Evolutionary conservation across 2,329 filamentous ascomycete genomes (phyloP).

Genomic region (Claviceps citrina): DNA sequence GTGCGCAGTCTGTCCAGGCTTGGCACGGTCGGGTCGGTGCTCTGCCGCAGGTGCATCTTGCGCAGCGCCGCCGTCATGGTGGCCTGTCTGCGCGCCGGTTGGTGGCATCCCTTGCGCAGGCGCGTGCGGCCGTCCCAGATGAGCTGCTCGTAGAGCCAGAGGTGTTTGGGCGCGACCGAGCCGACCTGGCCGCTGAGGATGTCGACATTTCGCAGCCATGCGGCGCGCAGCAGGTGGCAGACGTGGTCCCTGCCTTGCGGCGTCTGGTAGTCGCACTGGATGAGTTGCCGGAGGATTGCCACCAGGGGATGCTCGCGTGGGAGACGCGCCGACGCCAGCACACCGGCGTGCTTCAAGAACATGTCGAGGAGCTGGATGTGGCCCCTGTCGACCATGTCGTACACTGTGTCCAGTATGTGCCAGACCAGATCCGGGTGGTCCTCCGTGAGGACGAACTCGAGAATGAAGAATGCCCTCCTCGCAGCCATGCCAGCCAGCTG

Average conservation of each 20-base stretch:
- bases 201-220: constrained; percentile 23
- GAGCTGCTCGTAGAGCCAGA: constrained; percentile 25
- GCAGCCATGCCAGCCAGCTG: constrained; percentile 22
- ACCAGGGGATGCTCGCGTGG: constrained; percentile 20
- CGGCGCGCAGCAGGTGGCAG: constrained; percentile 20
- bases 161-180: constrained; percentile 14
- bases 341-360: constrained; percentile 19
- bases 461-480: constrained; percentile 19
- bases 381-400: constrained; percentile 21
- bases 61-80: constrained; percentile 18
- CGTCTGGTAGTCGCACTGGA: constrained; percentile 17
- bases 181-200: constrained; percentile 18
- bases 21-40: constrained; percentile 5
- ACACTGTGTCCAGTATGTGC: constrained; percentile 24
- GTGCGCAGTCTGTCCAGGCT: constrained; percentile 16
- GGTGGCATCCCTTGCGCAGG: constrained; percentile 18
- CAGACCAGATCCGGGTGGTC: constrained; percentile 24
- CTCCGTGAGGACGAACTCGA: constrained; percentile 22
- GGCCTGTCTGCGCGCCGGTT: constrained; percentile 14
- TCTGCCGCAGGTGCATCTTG: constrained; percentile 10
- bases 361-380: constrained; percentile 20
- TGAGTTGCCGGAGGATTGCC: constrained; percentile 18
- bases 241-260: constrained; percentile 17
- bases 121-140: constrained; percentile 24
- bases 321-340: constrained; percentile 15